Conservation (phyloP, 768 basidiomycete species). For the Trametes sanguinea region DNA sequence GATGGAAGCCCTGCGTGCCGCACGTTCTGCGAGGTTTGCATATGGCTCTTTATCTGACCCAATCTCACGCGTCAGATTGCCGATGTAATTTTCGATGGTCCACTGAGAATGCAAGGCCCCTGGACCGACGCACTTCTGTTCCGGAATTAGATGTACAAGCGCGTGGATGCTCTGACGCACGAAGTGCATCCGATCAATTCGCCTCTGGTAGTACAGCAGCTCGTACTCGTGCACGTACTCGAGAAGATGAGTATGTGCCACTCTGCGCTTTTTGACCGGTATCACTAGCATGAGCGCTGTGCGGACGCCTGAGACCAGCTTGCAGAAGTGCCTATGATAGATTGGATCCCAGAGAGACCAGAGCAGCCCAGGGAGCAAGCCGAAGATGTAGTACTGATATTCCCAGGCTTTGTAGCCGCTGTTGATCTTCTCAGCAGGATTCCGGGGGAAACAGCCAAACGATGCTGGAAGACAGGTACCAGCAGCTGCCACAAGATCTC, state of each 20-base stretch:
- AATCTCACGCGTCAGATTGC: conserved; percentile 29
- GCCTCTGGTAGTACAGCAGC: conserved; percentile 35
- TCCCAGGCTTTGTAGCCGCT: conserved; percentile 36
- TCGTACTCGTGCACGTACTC: conserved; percentile 39
- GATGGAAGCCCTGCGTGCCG: background rate
- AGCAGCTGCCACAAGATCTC: conserved; percentile 34
- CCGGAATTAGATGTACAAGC: conserved; percentile 33
- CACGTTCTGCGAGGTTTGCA: conserved; percentile 20
- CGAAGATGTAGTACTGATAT: conserved; percentile 28
- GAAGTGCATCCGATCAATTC: conserved; percentile 35
- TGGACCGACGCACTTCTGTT: conserved; percentile 27
- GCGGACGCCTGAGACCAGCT: conserved; percentile 27
- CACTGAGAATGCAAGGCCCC: conserved; percentile 19
- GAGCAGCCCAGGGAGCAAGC: conserved; percentile 30
- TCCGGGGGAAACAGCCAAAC: conserved; percentile 43
- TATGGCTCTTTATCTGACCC: conserved; percentile 27
- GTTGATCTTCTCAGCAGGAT: conserved; percentile 42
- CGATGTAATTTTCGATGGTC: conserved; percentile 29
- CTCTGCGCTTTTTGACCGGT: conserved; percentile 14
- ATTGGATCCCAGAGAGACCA: conserved; percentile 22
- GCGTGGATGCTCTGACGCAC: conserved; percentile 34
- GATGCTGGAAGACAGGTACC: conserved; percentile 39
- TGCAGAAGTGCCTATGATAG: conserved; percentile 33
- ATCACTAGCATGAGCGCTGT: conserved; percentile 25
- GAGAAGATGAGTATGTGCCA: conserved; percentile 31